Conservation (phyloP, 2,329 filamentous ascomycete genomes). For the Clarireedia hainanense region DNA sequence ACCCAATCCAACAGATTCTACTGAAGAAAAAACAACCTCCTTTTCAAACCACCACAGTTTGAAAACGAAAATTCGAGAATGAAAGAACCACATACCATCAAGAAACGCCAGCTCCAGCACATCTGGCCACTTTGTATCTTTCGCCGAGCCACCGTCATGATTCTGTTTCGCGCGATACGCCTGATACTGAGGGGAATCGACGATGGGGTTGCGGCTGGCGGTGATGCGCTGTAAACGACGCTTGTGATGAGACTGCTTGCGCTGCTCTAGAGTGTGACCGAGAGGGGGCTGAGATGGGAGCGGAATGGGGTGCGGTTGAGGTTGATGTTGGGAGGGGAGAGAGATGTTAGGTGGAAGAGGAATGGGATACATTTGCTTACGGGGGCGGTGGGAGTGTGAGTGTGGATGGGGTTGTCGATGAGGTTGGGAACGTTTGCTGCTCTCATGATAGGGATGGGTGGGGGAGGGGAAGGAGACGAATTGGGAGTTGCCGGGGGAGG, state of each 20-base stretch:
- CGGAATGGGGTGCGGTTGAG: too few species aligned
- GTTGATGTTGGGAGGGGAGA: too few species aligned
- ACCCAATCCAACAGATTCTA: too few species aligned
- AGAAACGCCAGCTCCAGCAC: constrained; percentile 59
- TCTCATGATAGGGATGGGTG: constrained; percentile 20
- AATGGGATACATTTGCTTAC: constrained; percentile 14
- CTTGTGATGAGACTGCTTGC: constrained; percentile 28
- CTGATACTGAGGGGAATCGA: constrained; percentile 53
- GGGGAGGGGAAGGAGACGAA: too few species aligned
- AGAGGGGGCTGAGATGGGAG: constrained; percentile 21
- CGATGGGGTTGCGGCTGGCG: constrained; percentile 47
- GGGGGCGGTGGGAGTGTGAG: too few species aligned
- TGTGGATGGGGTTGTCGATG: too few species aligned
- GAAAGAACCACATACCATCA: constrained; percentile 43
- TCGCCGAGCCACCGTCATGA: constrained; percentile 51
- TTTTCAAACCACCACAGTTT: constrained; percentile 7
- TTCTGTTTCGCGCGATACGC: constrained; percentile 59
- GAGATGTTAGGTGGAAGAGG: constrained; percentile 8
- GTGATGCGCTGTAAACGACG: constrained; percentile 20
- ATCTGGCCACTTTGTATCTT: constrained; percentile 54
- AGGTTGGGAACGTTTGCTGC: constrained; percentile 16
- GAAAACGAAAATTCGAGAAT: constrained; percentile 8
- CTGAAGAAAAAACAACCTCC: background rate
- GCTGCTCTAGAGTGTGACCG: constrained; percentile 22
- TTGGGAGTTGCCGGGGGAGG: too few species aligned